A percentile compares a stretch with the other conserved stretches of the same genome.
These are phyloP conservation scores for Colletotrichum australisinense DNA, from an alignment of 2,329 filamentous ascomycete species.

Conservation along the genomic window DNA sequence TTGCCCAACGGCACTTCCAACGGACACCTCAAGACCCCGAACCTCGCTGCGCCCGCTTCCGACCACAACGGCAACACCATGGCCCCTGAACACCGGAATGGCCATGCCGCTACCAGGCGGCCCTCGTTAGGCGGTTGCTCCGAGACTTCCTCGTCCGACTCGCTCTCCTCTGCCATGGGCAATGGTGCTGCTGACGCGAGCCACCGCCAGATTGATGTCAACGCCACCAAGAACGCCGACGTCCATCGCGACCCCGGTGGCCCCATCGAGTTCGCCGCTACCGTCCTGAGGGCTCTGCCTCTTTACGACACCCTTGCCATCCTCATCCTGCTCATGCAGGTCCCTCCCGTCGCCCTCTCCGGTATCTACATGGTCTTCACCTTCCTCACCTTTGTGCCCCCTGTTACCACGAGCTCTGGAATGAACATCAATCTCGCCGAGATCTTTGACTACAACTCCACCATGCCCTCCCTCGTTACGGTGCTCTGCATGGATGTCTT, in stretches of 20 bases:
- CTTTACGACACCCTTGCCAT: conserved; percentile 96
- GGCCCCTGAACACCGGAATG: conserved; percentile 53
- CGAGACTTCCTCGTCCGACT: conserved; percentile 67
- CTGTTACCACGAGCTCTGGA: conserved; percentile 80
- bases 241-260: conserved; percentile 79
- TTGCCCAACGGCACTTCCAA: conserved; percentile 41
- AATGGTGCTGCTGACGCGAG: conserved; percentile 55
- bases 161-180: conserved; percentile 50
- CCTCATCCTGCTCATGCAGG: conserved; percentile 92
- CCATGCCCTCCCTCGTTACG: conserved; percentile 86
- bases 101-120: conserved; percentile 56
- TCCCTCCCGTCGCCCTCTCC: conserved; percentile 88
- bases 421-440: conserved; percentile 87
- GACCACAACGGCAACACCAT: conserved; percentile 44
- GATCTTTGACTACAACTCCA: conserved; percentile 88
- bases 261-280: conserved; percentile 81
- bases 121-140: conserved; percentile 64
- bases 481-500: conserved; percentile 86
- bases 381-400: conserved; percentile 90
- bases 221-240: conserved; percentile 74
- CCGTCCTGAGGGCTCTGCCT: conserved; percentile 89
- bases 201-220: conserved; percentile 77
- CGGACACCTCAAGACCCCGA: conserved; percentile 34
- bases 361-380: conserved; percentile 94
- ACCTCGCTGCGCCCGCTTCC: conserved; percentile 31